These are phyloP conservation scores for Arctium lappa DNA, from an alignment of 129 eudicot genomes.

Conservation along the genomic window DNA sequence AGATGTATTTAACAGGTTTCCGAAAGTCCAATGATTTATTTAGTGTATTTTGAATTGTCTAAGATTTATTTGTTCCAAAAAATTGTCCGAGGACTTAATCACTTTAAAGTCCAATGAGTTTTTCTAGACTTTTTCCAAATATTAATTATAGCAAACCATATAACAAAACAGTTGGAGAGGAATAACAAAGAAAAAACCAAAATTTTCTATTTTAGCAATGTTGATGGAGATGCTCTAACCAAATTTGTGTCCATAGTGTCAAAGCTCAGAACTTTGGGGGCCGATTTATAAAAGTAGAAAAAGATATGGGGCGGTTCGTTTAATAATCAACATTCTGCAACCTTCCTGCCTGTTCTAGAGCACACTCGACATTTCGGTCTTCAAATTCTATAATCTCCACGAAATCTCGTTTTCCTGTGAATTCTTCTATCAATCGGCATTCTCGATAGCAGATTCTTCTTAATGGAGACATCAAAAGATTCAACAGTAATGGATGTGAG, in stretches of 20 bases:
- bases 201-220: too few species aligned
- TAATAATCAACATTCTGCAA: slow-evolving; percentile 2
- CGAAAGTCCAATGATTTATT: too few species aligned
- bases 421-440: not conserved
- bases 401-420: not conserved
- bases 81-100: too few species aligned
- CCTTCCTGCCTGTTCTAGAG: slow-evolving; percentile 13
- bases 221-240: too few species aligned
- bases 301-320: not conserved
- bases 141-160: too few species aligned
- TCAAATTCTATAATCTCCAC: not conserved
- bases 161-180: too few species aligned
- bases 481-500: slow-evolving; percentile 48
- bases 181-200: too few species aligned
- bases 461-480: slow-evolving; percentile 18
- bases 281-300: not conserved
- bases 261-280: not conserved
- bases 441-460: not conserved
- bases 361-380: not conserved
- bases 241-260: not conserved
- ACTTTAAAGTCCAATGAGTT: too few species aligned
- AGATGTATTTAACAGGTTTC: too few species aligned
- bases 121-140: too few species aligned
- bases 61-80: too few species aligned
- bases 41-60: too few species aligned